Conservation (phyloP, 1,139 yeast genomes). For the Suhomyces wounanorum region DNA sequence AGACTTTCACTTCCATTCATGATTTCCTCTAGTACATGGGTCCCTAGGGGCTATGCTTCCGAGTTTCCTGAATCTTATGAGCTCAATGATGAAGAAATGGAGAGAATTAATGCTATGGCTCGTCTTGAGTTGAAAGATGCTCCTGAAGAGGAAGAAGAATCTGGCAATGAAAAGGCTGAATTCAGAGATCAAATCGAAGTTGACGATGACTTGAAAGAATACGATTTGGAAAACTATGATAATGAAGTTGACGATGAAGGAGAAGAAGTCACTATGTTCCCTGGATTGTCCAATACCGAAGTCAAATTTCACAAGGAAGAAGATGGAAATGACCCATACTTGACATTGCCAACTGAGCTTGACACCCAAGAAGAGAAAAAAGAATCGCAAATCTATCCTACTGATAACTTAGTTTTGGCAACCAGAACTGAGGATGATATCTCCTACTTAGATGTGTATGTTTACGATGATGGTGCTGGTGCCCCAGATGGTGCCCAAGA, state of each 20-base stretch:
- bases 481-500: constrained; percentile 62
- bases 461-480: constrained; percentile 93
- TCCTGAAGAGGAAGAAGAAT: constrained; percentile 50
- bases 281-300: constrained; percentile 58
- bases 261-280: constrained; percentile 61
- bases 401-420: constrained; percentile 86
- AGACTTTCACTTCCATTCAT: constrained; percentile 33
- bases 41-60: constrained; percentile 92
- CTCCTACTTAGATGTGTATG: constrained; percentile 88
- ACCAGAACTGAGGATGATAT: constrained; percentile 96
- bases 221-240: constrained; percentile 83
- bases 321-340: constrained; percentile 72
- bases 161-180: constrained; percentile 19
- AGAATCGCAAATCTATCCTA: constrained; percentile 84
- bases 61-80: constrained; percentile 91
- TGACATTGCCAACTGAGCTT: constrained; percentile 67
- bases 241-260: constrained; percentile 58
- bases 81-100: constrained; percentile 89
- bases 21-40: constrained; percentile 95
- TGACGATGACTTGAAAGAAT: constrained; percentile 86
- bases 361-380: constrained; percentile 72
- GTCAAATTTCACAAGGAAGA: constrained; percentile 54
- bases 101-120: constrained; percentile 83
- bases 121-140: constrained; percentile 79
- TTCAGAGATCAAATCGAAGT: constrained; percentile 56